A percentile compares a stretch with the other conserved stretches of the same genome.
Evolutionary conservation across 1,139 yeast species (phyloP).

Genomic region (Nakaseomyces uthaithaninus): DNA sequence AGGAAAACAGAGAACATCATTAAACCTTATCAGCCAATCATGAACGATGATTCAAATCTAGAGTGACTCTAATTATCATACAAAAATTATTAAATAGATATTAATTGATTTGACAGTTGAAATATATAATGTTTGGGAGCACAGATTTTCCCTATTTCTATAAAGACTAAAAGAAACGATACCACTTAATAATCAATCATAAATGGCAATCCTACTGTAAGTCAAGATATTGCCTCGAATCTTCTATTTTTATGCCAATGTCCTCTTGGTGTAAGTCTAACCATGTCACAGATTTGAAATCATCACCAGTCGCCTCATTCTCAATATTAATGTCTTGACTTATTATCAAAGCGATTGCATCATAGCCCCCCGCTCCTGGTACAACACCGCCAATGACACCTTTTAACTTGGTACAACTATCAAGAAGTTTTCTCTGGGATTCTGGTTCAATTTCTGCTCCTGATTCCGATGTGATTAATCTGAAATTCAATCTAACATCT

Average conservation of each 20-base stretch:
- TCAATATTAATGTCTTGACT: constrained; percentile 40
- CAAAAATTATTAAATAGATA: too few relatives aligned
- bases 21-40: too few relatives aligned
- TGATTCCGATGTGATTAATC: constrained; percentile 51
- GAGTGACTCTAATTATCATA: too few relatives aligned
- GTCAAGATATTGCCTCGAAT: constrained; percentile 21
- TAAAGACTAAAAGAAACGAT: background rate
- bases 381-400: constrained; percentile 94
- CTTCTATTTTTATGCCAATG: constrained; percentile 40
- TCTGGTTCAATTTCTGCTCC: constrained; percentile 87
- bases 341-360: constrained; percentile 74
- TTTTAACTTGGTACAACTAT: constrained; percentile 44
- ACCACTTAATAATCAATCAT: background rate
- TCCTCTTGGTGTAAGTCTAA: constrained; percentile 53
- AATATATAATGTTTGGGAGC: background rate
- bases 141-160: too few relatives aligned
- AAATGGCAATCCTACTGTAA: constrained; percentile 10
- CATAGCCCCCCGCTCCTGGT: constrained; percentile 98
- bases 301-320: constrained; percentile 28
- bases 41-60: too few relatives aligned
- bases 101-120: too few relatives aligned
- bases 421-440: constrained; percentile 63
- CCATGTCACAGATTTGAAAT: constrained; percentile 50
- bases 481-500: constrained; percentile 47
- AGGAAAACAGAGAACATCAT: constrained; percentile 2